A percentile compares a stretch with the other conserved stretches of the same genome.
Conservation (phyloP, 345 rosid genomes). For the Moricandia arvensis region DNA sequence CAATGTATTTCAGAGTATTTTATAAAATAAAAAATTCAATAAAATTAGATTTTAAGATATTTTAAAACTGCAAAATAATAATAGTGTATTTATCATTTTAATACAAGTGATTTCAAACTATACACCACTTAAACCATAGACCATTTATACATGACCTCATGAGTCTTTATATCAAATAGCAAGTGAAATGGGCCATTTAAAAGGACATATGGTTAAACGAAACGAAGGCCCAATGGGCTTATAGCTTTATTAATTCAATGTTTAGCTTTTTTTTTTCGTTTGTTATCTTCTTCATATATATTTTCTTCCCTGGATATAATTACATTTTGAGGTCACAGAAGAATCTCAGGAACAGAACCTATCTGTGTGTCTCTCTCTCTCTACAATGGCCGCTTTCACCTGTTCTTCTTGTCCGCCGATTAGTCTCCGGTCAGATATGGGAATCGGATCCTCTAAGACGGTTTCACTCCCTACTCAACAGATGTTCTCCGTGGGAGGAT, state of each 20-base stretch:
- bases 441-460: slow-evolving; percentile 14
- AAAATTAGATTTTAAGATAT: too few species aligned
- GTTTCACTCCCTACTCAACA: slow-evolving; percentile 26
- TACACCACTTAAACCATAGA: too few species aligned
- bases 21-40: too few species aligned
- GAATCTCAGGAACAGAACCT: slow-evolving; percentile 24
- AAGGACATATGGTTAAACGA: background rate
- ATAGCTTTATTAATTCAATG: background rate
- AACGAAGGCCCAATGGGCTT: slow-evolving; percentile 4
- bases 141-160: too few species aligned
- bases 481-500: slow-evolving; percentile 31
- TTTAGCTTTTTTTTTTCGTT: too few species aligned
- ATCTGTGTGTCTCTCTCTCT: slow-evolving; percentile 7
- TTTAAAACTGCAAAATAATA: too few species aligned
- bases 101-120: too few species aligned
- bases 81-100: too few species aligned
- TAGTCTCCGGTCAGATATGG: slow-evolving; percentile 36
- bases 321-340: background rate
- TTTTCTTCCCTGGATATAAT: slow-evolving; percentile 19
- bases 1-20: too few species aligned
- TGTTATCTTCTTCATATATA: background rate
- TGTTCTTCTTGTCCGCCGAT: slow-evolving; percentile 32
- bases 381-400: slow-evolving; percentile 43
- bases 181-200: background rate
- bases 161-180: too few species aligned